These are phyloP conservation scores for Auricularia cornea DNA, from an alignment of 768 basidiomycete species.

Conservation along the genomic window DNA sequence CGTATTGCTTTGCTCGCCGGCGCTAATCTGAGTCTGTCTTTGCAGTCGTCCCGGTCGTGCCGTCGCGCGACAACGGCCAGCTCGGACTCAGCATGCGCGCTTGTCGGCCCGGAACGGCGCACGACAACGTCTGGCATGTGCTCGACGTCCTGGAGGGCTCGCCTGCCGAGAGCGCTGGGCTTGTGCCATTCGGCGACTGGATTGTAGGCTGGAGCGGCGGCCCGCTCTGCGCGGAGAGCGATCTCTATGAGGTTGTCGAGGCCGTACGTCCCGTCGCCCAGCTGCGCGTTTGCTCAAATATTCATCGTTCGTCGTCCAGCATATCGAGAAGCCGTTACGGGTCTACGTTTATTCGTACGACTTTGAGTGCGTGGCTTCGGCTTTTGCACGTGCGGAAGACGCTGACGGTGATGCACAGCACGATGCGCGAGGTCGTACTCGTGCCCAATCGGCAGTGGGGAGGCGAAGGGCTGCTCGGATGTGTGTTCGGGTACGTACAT, in stretches of 20 bases:
- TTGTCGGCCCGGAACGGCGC: constrained; percentile 80
- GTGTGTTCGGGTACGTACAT: constrained; percentile 78
- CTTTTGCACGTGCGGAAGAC: neutral
- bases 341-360: constrained; percentile 97
- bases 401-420: constrained; percentile 37
- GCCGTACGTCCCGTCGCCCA: constrained; percentile 45
- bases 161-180: constrained; percentile 91
- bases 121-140: constrained; percentile 98
- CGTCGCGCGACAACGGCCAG: constrained; percentile 65
- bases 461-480: constrained; percentile 89
- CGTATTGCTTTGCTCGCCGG: neutral
- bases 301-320: constrained; percentile 37
- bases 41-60: constrained; percentile 15
- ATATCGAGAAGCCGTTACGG: constrained; percentile 86
- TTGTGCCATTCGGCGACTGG: constrained; percentile 82
- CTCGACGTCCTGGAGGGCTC: constrained; percentile 93
- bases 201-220: constrained; percentile 93
- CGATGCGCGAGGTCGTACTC: constrained; percentile 84
- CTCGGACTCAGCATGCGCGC: constrained; percentile 90
- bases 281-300: neutral
- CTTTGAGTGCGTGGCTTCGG: constrained; percentile 64
- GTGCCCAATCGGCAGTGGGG: constrained; percentile 98
- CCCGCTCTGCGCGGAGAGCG: constrained; percentile 79
- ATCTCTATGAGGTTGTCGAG: constrained; percentile 95
- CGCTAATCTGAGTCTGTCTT: neutral